A percentile compares a stretch with the other conserved stretches of the same genome.
Evolutionary conservation across 1,284 basidiomycete species (phyloP).

Genomic region (Ustilago trichophora): DNA sequence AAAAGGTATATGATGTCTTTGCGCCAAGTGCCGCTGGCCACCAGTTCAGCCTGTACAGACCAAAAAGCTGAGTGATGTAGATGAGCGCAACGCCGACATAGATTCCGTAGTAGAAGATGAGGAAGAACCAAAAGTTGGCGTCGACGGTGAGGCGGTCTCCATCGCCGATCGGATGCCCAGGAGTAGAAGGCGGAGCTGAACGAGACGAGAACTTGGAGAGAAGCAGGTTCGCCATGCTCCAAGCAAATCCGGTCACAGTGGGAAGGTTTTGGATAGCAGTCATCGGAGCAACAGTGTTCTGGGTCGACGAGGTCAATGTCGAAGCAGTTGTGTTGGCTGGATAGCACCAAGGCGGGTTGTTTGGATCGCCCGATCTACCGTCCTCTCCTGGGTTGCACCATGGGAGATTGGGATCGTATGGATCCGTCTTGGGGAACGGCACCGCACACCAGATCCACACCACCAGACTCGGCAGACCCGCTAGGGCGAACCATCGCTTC

Average conservation of each 20-base stretch:
- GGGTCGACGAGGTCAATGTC: not conserved
- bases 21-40: constrained; percentile 70
- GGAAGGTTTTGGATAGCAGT: constrained; percentile 6
- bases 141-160: constrained; percentile 46
- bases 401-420: constrained; percentile 58
- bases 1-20: constrained; percentile 69
- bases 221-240: constrained; percentile 14
- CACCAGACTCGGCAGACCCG: constrained; percentile 69
- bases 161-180: constrained; percentile 11
- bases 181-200: not conserved
- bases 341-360: constrained; percentile 48
- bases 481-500: constrained; percentile 70
- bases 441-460: constrained; percentile 72
- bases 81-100: constrained; percentile 68
- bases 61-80: constrained; percentile 72
- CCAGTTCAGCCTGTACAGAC: constrained; percentile 70
- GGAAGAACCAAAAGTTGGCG: constrained; percentile 65
- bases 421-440: constrained; percentile 71
- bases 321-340: constrained; percentile 18
- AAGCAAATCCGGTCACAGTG: constrained; percentile 16
- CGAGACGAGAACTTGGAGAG: constrained; percentile 9
- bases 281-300: too few relatives aligned
- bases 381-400: constrained; percentile 52
- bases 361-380: constrained; percentile 32
- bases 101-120: constrained; percentile 65